phyloP scores from a whole-genome alignment of 2,329 filamentous ascomycete species.

The Penicillium hordei region DNA sequence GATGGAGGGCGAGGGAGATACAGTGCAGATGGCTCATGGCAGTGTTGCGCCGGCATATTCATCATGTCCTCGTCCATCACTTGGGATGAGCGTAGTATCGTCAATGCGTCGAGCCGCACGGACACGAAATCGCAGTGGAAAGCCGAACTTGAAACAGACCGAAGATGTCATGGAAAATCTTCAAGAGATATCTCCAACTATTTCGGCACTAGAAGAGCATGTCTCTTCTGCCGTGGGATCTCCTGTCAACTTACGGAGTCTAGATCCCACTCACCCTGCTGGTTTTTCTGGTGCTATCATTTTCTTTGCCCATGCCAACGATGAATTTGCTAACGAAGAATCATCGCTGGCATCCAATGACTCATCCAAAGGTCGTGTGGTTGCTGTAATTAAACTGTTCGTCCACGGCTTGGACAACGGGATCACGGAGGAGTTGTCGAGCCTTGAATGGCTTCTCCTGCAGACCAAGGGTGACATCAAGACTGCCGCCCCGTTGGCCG shows the following conservation, averaged over 20 bases:
- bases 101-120: slow-evolving; percentile 1
- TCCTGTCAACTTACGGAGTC: neutral
- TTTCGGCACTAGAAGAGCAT: slow-evolving; percentile 1
- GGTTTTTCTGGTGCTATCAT: slow-evolving; percentile 3
- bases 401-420: neutral
- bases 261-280: neutral
- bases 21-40: slow-evolving; percentile 2
- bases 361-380: neutral
- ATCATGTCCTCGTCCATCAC: neutral
- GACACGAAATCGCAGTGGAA: neutral
- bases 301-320: neutral
- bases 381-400: neutral
- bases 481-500: neutral
- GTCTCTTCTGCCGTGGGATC: neutral
- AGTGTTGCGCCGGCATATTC: neutral
- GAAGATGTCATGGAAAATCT: neutral
- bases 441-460: slow-evolving; percentile 1
- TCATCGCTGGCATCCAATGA: neutral
- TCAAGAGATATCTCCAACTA: neutral
- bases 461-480: neutral
- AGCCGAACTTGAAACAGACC: neutral
- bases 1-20: slow-evolving; percentile 1
- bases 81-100: neutral
- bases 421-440: slow-evolving; percentile 2
- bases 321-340: neutral